These are phyloP conservation scores for Amorphotheca resinae DNA, from an alignment of 495 filamentous ascomycete species.

Conservation along the genomic window DNA sequence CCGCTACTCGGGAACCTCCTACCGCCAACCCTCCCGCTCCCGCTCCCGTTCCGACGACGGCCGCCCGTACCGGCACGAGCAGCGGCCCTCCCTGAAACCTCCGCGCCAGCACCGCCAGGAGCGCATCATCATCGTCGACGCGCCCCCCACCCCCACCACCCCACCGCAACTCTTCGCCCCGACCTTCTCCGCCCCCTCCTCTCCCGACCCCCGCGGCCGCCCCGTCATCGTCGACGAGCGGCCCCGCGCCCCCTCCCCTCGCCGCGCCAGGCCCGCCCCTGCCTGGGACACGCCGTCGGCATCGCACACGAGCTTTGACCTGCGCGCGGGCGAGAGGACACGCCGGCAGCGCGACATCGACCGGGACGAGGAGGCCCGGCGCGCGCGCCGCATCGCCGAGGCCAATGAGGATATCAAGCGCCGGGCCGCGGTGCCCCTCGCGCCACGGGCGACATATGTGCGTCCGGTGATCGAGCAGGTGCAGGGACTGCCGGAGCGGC, in stretches of 20 bases:
- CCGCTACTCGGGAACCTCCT: slow-evolving; percentile 2
- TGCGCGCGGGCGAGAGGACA: background rate
- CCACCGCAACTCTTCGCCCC: slow-evolving; percentile 12
- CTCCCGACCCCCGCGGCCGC: slow-evolving; percentile 6
- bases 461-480: slow-evolving; percentile 10
- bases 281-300: slow-evolving; percentile 13
- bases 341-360: background rate
- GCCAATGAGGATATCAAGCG: slow-evolving; percentile 18
- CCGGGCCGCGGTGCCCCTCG: slow-evolving; percentile 14
- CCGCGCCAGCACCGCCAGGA: slow-evolving; percentile 14
- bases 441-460: background rate
- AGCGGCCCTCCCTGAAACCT: slow-evolving; percentile 4
- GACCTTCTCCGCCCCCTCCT: slow-evolving; percentile 14
- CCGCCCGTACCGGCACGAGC: slow-evolving; percentile 1
- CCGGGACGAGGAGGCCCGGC: slow-evolving; percentile 5
- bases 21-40: background rate
- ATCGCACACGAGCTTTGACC: slow-evolving; percentile 19
- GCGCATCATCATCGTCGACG: slow-evolving; percentile 20
- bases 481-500: slow-evolving; percentile 4
- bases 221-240: slow-evolving; percentile 19
- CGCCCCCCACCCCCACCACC: slow-evolving; percentile 18
- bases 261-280: background rate
- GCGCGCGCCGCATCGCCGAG: slow-evolving; percentile 5
- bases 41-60: background rate
- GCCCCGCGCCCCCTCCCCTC: background rate